Percentiles rank a stretch among this genome's conserved stretches.
Evolutionary conservation across 805 yeast genomes (phyloP).

Genomic region (Metschnikowia borealis): DNA sequence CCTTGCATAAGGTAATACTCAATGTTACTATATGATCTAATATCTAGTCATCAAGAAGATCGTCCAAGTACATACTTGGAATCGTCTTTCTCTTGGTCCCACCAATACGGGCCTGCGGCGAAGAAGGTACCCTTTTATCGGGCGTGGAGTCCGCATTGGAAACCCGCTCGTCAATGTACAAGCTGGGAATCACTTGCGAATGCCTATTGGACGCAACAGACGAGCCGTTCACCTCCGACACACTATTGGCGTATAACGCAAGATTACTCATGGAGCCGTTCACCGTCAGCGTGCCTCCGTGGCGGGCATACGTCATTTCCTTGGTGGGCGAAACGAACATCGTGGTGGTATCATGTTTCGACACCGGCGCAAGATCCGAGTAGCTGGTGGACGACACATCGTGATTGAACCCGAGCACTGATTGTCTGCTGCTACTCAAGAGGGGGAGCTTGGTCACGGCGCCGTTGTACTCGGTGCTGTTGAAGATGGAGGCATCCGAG

Average conservation of each 20-base stretch:
- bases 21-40: neutral
- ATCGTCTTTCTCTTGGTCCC: slow-evolving; percentile 30
- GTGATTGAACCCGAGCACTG: slow-evolving; percentile 12
- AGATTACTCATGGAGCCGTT: slow-evolving; percentile 20
- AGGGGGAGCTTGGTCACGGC: slow-evolving; percentile 35
- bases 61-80: slow-evolving; percentile 49
- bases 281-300: slow-evolving; percentile 8
- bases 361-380: slow-evolving; percentile 26
- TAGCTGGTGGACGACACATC: slow-evolving; percentile 28
- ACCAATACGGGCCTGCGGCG: slow-evolving; percentile 10
- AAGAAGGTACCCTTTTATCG: slow-evolving; percentile 11
- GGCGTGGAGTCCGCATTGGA: slow-evolving; percentile 31
- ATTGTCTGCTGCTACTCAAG: slow-evolving; percentile 18
- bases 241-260: slow-evolving; percentile 12
- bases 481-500: slow-evolving; percentile 1
- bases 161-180: slow-evolving; percentile 38
- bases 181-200: slow-evolving; percentile 31
- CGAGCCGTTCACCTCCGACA: slow-evolving; percentile 16
- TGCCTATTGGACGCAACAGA: slow-evolving; percentile 23
- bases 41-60: slow-evolving; percentile 38
- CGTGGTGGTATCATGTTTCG: slow-evolving; percentile 40
- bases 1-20: neutral
- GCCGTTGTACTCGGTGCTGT: slow-evolving; percentile 14
- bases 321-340: slow-evolving; percentile 80
- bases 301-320: slow-evolving; percentile 51